Conservation (phyloP, 192 early-diverging fungal species). For the Backusella australiensis region DNA sequence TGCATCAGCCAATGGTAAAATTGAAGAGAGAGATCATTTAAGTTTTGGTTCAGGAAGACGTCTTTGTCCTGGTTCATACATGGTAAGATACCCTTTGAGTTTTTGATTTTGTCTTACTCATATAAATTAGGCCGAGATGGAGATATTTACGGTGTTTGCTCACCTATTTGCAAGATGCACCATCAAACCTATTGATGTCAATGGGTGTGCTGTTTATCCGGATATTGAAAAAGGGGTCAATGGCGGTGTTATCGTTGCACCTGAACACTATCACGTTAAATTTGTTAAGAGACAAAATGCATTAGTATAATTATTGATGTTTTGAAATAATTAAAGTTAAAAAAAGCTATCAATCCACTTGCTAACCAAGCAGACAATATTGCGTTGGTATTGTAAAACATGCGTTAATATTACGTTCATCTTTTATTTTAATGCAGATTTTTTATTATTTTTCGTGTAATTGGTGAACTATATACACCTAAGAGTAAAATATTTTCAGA, state of each 20-base stretch:
- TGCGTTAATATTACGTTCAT: too few species aligned
- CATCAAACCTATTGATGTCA: neutral
- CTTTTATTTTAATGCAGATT: too few species aligned
- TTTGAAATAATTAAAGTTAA: too few species aligned
- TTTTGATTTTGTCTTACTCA: neutral
- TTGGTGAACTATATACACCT: too few species aligned
- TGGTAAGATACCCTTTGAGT: neutral
- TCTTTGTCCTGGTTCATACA: neutral
- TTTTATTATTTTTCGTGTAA: too few species aligned
- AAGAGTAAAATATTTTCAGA: too few species aligned
- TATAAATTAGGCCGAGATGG: neutral
- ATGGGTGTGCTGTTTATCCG: neutral
- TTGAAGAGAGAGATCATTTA: neutral
- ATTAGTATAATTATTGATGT: neutral
- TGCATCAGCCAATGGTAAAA: neutral
- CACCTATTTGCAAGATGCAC: neutral
- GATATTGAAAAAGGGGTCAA: neutral
- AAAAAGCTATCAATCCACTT: too few species aligned
- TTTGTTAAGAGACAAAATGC: neutral
- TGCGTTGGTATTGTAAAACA: too few species aligned
- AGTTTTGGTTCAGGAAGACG: conserved; percentile 12
- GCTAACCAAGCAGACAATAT: too few species aligned
- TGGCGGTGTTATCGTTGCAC: neutral
- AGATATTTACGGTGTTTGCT: neutral
- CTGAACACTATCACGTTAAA: neutral